Conservation (phyloP, 164 flowering plant genomes). For the Tinospora cordifolia region DNA sequence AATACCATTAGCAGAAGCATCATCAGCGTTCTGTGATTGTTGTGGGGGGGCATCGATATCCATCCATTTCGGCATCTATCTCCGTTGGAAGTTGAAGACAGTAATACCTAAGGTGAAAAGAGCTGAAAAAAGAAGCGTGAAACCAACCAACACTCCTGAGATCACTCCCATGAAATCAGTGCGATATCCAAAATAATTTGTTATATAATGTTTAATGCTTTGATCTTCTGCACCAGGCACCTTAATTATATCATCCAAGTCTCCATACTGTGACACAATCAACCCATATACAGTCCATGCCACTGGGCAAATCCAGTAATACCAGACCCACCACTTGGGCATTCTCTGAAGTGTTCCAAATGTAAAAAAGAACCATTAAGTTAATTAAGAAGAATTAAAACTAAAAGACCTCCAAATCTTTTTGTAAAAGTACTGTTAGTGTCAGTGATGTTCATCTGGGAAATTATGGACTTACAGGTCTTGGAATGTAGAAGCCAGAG, state of each 20-base stretch:
- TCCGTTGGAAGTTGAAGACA: too few species aligned
- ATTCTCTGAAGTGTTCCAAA: conserved; percentile 43
- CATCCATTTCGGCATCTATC: too few species aligned
- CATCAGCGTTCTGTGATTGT: too few species aligned
- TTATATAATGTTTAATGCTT: conserved; percentile 34
- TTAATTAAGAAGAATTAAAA: too few species aligned
- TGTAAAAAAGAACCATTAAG: background rate
- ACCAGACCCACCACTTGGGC: conserved; percentile 96
- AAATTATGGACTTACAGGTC: conserved; percentile 49
- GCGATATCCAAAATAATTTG: conserved; percentile 49
- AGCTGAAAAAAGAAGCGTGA: conserved; percentile 59
- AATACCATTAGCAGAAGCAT: too few species aligned
- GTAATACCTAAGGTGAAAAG: too few species aligned
- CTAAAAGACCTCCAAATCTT: too few species aligned
- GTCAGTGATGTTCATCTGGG: too few species aligned
- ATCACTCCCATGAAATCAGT: conserved; percentile 66
- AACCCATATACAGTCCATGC: conserved; percentile 88
- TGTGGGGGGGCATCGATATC: too few species aligned
- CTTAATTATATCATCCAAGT: conserved; percentile 28
- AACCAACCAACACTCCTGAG: conserved; percentile 67
- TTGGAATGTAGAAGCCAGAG: conserved; percentile 84
- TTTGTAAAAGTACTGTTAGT: too few species aligned
- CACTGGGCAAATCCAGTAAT: conserved; percentile 82
- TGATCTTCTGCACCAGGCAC: conserved; percentile 31
- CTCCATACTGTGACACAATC: conserved; percentile 73